A percentile compares a stretch with the other conserved stretches of the same genome.
Evolutionary conservation across 768 basidiomycete species (phyloP).

Genomic region (Agaricus subrufescens): DNA sequence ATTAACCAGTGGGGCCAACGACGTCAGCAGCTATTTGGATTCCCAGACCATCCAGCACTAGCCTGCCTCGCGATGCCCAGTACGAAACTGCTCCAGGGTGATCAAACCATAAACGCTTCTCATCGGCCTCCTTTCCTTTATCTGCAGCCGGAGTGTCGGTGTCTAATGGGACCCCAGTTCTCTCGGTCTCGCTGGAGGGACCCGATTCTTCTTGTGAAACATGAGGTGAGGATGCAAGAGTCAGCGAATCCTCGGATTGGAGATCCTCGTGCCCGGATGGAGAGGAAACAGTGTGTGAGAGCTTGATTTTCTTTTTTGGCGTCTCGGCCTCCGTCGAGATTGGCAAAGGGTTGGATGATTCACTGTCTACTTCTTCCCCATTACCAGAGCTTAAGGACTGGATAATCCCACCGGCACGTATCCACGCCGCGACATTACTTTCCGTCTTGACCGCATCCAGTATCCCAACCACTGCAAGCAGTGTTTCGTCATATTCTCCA

Average conservation of each 20-base stretch:
- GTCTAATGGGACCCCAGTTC: conserved; percentile 3
- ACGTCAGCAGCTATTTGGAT: conserved; percentile 45
- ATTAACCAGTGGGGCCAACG: conserved; percentile 8
- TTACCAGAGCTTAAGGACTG: neutral
- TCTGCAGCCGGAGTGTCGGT: neutral
- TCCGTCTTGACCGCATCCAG: conserved; percentile 55
- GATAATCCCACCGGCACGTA: conserved; percentile 49
- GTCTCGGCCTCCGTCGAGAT: neutral
- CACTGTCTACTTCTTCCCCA: neutral
- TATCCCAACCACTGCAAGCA: conserved; percentile 65
- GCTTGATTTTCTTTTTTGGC: conserved; percentile 9
- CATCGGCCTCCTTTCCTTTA: neutral
- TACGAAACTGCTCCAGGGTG: conserved; percentile 31
- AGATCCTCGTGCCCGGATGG: neutral
- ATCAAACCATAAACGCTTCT: conserved; percentile 47
- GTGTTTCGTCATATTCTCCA: conserved; percentile 41
- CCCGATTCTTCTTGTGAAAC: neutral
- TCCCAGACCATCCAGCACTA: conserved; percentile 41
- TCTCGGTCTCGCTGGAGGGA: conserved; percentile 3
- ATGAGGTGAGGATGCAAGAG: neutral
- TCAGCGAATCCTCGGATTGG: neutral
- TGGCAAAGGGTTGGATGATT: neutral
- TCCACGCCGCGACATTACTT: conserved; percentile 66
- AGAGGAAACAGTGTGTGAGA: neutral
- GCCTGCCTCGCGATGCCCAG: conserved; percentile 52